Conservation (phyloP, 176 grass and related monocot species). For the Ananas comosus region DNA sequence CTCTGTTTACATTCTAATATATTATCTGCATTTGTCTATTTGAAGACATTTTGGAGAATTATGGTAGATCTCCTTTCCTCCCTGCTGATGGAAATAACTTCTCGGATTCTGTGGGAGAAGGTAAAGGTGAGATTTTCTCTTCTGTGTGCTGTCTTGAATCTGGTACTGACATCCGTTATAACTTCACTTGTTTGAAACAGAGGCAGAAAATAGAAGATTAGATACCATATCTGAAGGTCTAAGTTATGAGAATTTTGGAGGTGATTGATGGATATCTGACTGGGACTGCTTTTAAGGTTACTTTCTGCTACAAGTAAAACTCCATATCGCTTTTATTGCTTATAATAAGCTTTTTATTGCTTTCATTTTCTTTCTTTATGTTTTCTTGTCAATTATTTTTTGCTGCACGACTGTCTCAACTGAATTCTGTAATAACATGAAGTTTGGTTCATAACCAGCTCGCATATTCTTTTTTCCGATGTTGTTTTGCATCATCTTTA, state of each 20-base stretch:
- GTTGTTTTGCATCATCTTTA: too few relatives aligned
- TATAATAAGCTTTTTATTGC: too few relatives aligned
- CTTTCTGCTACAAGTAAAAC: background rate
- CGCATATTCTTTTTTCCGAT: too few relatives aligned
- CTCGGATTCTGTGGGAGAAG: conserved; percentile 51
- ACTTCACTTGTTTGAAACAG: conserved; percentile 30
- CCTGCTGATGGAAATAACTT: conserved; percentile 69
- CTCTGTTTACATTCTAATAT: conserved; percentile 4
- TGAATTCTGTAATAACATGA: too few relatives aligned
- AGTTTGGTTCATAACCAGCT: too few relatives aligned
- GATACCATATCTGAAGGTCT: conserved; percentile 92
- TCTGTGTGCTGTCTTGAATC: conserved; percentile 7
- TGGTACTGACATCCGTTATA: conserved; percentile 21
- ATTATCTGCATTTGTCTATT: conserved; percentile 16
- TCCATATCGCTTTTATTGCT: too few relatives aligned
- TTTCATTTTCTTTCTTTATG: too few relatives aligned
- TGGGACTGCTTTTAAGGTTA: conserved; percentile 35
- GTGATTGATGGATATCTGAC: conserved; percentile 46
- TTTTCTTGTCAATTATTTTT: too few relatives aligned
- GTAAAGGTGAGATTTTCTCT: conserved; percentile 28
- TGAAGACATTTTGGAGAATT: conserved; percentile 94
- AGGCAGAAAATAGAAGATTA: conserved; percentile 68
- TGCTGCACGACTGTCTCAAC: too few relatives aligned
- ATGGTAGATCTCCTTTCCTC: conserved; percentile 96
- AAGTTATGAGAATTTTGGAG: conserved; percentile 84